These are phyloP conservation scores for Gossypium armourianum DNA, from an alignment of 441 rosid genomes.

Conservation along the genomic window DNA sequence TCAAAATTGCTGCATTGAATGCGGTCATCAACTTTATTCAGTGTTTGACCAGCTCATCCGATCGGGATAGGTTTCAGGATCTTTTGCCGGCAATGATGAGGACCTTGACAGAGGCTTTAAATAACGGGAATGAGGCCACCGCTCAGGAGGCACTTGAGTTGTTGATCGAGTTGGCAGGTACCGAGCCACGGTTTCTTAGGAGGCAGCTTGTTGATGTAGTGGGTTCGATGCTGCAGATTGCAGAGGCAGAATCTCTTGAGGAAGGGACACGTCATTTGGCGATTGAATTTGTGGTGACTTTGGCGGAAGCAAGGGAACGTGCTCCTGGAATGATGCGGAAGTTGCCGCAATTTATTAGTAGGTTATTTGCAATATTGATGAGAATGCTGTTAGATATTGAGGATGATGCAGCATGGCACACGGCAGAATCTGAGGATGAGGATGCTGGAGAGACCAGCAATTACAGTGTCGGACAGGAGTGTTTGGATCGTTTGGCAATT, in stretches of 20 bases:
- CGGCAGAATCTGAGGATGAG: slow-evolving; percentile 81
- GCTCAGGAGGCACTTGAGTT: slow-evolving; percentile 94
- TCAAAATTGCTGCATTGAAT: slow-evolving; percentile 82
- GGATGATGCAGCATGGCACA: slow-evolving; percentile 88
- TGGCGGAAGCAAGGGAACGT: slow-evolving; percentile 7
- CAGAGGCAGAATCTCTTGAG: slow-evolving; percentile 81
- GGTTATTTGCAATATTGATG: slow-evolving; percentile 80
- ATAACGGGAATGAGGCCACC: slow-evolving; percentile 76
- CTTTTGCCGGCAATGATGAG: slow-evolving; percentile 81
- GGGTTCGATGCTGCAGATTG: slow-evolving; percentile 32
- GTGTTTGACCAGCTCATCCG: slow-evolving; percentile 55
- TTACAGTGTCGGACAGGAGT: slow-evolving; percentile 87
- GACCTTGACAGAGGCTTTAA: slow-evolving; percentile 82
- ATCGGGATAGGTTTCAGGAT: slow-evolving; percentile 91
- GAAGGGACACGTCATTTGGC: slow-evolving; percentile 91
- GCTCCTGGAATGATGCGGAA: slow-evolving; percentile 62
- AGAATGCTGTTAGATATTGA: slow-evolving; percentile 78
- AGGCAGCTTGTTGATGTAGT: slow-evolving; percentile 80
- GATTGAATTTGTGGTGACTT: slow-evolving; percentile 75
- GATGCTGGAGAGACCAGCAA: slow-evolving; percentile 91
- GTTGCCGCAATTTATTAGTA: slow-evolving; percentile 79
- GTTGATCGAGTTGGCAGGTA: slow-evolving; percentile 87
- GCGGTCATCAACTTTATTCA: slow-evolving; percentile 89
- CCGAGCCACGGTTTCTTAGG: slow-evolving; percentile 78
- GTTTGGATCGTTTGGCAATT: slow-evolving; percentile 86